A percentile compares a stretch with the other conserved stretches of the same genome.
These are phyloP conservation scores for Micractinium sp. DNA, from an alignment of 139 green algal species.

Conservation along the genomic window DNA sequence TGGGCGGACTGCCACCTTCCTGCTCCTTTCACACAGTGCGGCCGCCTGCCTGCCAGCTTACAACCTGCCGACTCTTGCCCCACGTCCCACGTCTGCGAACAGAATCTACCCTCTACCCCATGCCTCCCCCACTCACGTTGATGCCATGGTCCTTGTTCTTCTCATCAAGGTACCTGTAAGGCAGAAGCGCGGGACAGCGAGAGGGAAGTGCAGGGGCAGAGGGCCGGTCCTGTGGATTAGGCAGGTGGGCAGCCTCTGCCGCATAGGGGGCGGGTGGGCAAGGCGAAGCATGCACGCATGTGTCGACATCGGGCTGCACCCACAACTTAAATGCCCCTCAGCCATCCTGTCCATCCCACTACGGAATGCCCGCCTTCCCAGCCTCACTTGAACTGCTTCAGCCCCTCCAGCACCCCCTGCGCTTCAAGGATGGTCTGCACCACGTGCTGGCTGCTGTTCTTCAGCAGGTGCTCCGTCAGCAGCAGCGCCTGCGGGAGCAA, in stretches of 20 bases:
- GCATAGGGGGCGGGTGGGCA: too few relatives aligned
- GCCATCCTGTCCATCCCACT: too few relatives aligned
- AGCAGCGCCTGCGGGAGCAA: constrained; percentile 12
- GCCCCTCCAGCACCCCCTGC: not conserved
- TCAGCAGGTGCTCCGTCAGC: constrained; percentile 36
- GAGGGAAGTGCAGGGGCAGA: not conserved
- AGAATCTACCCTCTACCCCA: not conserved
- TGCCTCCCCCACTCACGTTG: not conserved
- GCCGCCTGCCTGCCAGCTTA: not conserved
- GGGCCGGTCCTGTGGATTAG: not conserved
- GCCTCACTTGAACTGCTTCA: constrained; percentile 25
- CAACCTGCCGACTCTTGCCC: not conserved
- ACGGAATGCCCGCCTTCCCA: not conserved
- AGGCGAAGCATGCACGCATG: too few relatives aligned
- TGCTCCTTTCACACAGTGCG: not conserved
- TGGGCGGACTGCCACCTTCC: not conserved
- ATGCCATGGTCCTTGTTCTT: constrained; percentile 37
- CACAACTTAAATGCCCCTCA: not conserved
- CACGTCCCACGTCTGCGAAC: too few relatives aligned
- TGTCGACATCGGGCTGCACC: not conserved
- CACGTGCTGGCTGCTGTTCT: constrained; percentile 34
- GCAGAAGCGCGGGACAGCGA: not conserved
- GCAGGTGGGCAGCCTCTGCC: not conserved
- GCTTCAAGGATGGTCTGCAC: constrained; percentile 30
- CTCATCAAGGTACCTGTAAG: constrained; percentile 20